Base-by-base conservation (phyloP, 345 rosid species). In the Schrenkiella parvula region DNA sequence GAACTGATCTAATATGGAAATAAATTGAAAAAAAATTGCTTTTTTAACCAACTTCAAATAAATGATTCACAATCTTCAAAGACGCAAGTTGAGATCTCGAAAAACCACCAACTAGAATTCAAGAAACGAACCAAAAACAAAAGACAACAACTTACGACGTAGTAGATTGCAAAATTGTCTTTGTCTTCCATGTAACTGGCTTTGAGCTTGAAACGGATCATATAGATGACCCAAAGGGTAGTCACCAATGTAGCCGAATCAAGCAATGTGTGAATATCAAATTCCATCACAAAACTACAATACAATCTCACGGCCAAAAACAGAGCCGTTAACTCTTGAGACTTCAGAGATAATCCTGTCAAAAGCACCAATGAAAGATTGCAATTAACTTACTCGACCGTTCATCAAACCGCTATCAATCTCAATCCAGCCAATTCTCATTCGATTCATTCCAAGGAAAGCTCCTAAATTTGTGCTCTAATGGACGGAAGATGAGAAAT, bases 251-350 rank as follows among this genome's bases (percentile, higher is more conserved):
- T 90, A 66, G 95, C 87, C 37, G 92, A 78, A 80, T 92, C 96
- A 44, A 92, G 95, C 29, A 92, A 1, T 2, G 98, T 92, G 76
- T 90, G 95, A 34, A 92, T 87, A 81, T 89, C 96, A 80, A 82
- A 88, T 58, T 90, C 98, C 96, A 92, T 92, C 29, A 92, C 98
- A 77, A 90, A 82, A 81, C 98, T 90, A 71, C 98, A 90, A 63
- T 90, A 92, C 41, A 92, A 76, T 64, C 98, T 83, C 63, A 86
- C 91, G 6, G 89, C 98, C 64, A 92, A 62, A 77, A 92, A 92
- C 31, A 88, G 63, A 64, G 98, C 96, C 21, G 98, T 92, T 69
- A 92, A 73, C 75, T 92, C 98, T 80, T 92, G 96, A 1, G 91
- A 77, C 79, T 88, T 90, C 47, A 92, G 76, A 14, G 98, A 92